Evolutionary conservation across 352 stramenopile species (phyloP), one percentile per base, ranked within the genome.

Genomic region (Phytophthora melonis): DNA sequence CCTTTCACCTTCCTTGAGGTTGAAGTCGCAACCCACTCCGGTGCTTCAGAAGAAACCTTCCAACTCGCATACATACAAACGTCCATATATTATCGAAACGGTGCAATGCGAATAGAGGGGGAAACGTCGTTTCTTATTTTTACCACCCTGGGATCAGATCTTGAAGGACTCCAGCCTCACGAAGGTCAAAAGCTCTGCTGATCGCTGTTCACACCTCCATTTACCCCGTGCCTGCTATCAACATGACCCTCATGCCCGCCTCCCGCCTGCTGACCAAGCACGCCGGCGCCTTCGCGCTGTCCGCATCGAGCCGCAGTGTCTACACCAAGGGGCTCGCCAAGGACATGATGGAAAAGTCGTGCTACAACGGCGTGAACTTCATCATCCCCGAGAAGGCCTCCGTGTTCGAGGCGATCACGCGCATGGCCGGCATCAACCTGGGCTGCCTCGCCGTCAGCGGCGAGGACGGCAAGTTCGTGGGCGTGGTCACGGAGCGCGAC

Each of bases 281-380:
- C 57, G 19, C 36, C 8, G 52, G 63, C 21, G 69, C 58, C 56
- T 75, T 74, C 54, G 30, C 54, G 49, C 47, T 70, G 41, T 34
- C 45, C 30, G 54, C 36, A 60, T 75, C 39, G 30, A 61, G 66
- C 39, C 71, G 65, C 36, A 89, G 83, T 74, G 81, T 93, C 65
- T 95, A 95, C 75, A 80, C 85, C 71, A 95, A 95, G 63, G 88
- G 88, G 11, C 84, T 91, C 43, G 96, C 96, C 59, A 89, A 90
- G 58, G 89, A 98, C 75, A 96, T 98, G 71, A 97, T 97, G 82
- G 80, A 90, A 70, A 97, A 98, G 70, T 97, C 88, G 71, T 98
- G 95, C 77, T 99, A 99, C 89, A 91, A 84, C 58, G 89, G 94
- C 63, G 97, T 99, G 43, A 97, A 99, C 75, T 99, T 98, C 68